Evolutionary conservation across 768 basidiomycete genomes (phyloP).

Genomic region (Suillus plorans): DNA sequence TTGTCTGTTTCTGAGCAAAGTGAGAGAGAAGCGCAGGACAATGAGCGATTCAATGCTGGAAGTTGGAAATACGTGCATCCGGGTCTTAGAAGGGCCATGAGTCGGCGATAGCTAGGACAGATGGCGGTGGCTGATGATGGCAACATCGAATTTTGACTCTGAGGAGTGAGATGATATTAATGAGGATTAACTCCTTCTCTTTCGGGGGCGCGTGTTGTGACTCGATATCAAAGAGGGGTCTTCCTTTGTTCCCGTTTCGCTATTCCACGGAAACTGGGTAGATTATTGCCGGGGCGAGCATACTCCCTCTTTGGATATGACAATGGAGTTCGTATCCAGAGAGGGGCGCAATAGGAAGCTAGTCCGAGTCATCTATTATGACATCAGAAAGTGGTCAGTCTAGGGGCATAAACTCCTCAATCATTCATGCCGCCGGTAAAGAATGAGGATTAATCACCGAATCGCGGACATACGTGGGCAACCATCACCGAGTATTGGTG

Average conservation of each 20-base stretch:
- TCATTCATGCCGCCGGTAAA: neutral
- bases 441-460: neutral
- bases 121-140: neutral
- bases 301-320: neutral
- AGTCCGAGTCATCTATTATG: too few relatives aligned
- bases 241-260: neutral
- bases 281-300: too few relatives aligned
- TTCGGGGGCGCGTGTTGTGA: neutral
- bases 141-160: neutral
- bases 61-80: neutral
- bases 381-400: neutral
- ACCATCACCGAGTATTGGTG: neutral
- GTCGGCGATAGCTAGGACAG: neutral
- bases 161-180: neutral
- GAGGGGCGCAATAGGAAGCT: neutral
- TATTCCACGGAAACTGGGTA: neutral
- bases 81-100: neutral
- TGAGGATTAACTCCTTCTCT: constrained; percentile 1
- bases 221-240: neutral
- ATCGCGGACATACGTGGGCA: neutral
- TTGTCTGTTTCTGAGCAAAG: neutral
- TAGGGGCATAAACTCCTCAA: neutral
- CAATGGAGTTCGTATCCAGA: neutral
- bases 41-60: neutral
- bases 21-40: neutral